These are phyloP conservation scores for Pestalotiopsis sp. DNA, from an alignment of 2,329 filamentous ascomycete genomes.

Conservation along the genomic window DNA sequence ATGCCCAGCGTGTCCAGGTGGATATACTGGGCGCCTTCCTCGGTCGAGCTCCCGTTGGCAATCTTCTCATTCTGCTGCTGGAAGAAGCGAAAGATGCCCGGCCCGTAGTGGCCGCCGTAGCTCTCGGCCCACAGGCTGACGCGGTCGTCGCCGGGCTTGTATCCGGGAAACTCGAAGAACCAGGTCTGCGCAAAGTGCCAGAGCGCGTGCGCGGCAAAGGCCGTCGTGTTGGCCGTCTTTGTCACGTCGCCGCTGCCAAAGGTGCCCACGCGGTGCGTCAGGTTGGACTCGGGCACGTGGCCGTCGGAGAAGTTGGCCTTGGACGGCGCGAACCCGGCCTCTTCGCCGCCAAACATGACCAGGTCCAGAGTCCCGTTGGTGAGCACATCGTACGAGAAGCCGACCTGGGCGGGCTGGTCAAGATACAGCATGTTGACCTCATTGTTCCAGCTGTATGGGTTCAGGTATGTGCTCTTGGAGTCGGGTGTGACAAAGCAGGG, in stretches of 20 bases:
- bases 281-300: constrained; percentile 37
- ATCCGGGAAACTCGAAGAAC: constrained; percentile 56
- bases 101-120: constrained; percentile 37
- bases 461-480: constrained; percentile 51
- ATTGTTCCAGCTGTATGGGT: constrained; percentile 63
- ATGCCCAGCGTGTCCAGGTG: constrained; percentile 49
- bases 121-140: constrained; percentile 42
- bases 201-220: constrained; percentile 53
- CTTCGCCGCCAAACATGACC: constrained; percentile 29
- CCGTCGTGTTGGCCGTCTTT: constrained; percentile 50
- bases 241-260: constrained; percentile 53
- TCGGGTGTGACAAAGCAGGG: constrained; percentile 45
- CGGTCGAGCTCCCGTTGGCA: constrained; percentile 31
- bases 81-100: constrained; percentile 32
- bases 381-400: constrained; percentile 62
- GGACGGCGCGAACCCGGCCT: constrained; percentile 12
- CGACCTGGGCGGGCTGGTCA: constrained; percentile 62
- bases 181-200: constrained; percentile 67
- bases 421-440: constrained; percentile 57
- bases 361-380: constrained; percentile 57
- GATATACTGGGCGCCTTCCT: constrained; percentile 30
- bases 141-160: constrained; percentile 61
- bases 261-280: constrained; percentile 51
- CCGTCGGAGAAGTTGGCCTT: constrained; percentile 39
- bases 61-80: constrained; percentile 36